Evolutionary conservation across 1,284 basidiomycete species (phyloP), one percentile per base, ranked within the genome.

Genomic region (Boletellus deceptivus): DNA sequence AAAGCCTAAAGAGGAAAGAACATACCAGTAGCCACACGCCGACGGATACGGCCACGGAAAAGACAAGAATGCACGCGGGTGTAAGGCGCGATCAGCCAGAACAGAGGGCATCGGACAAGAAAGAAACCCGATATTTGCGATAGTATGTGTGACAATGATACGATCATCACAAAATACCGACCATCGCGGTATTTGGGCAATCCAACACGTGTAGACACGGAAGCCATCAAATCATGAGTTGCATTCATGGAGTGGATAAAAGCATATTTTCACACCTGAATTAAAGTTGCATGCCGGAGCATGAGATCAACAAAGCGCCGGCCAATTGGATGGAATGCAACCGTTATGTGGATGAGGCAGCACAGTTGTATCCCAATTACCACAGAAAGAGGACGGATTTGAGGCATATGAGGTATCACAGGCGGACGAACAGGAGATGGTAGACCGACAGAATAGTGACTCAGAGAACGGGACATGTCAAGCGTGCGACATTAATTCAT

Each of bases 21-120:
- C 54, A 20, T 48, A 65, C 48, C 29, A 39, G 13, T 27, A 20
- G 14, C 14, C 13, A 20, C 18, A 33, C 29, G 11, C 29, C 29
- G 10, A 13, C 29, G 29, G 29, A 31, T 31, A 31, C 11, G 29
- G 10, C 9, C 11, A 13, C 29, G 29, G 11, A 13, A 31, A 31
- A 31, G 29, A 31, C 6, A 25, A 24, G 4, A 14, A 24, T 8
- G 9, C 11, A 17, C 11, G 42, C 9, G 31, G 33, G 34, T 3
- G n/a, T 44, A 25, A 44, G 13, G 43, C 20, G 42, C 29, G 29
- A 31, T 13, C 29, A 31, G 13, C 11, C 29, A 50, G 17, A 24
- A n/a, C 13, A 34, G 37, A 31, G 18, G 20, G 31, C 33, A 27
- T 20, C 6, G 37, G 29, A 11, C 10, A 31, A 31, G 29, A 8